A percentile compares a stretch with the other conserved stretches of the same genome.
These are phyloP conservation scores for Trichodelitschia bisporula DNA, from an alignment of 495 filamentous ascomycete genomes.

Conservation along the genomic window DNA sequence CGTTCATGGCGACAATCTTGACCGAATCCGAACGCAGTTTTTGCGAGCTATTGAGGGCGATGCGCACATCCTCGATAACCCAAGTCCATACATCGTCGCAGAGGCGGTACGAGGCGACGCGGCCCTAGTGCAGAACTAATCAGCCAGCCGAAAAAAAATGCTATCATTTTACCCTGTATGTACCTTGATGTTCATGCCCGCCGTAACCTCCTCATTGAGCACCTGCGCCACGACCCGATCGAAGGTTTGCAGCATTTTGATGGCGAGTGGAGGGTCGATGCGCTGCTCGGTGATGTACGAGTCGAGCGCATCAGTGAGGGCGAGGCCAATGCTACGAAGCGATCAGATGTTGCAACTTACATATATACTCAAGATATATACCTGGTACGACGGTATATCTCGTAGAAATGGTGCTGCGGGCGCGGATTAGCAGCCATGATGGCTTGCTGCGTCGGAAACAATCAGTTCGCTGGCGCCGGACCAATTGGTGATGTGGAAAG, in stretches of 20 bases:
- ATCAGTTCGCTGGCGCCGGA: too few relatives aligned
- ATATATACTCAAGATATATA: too few relatives aligned
- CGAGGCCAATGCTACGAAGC: constrained; percentile 75
- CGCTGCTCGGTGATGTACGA: constrained; percentile 76
- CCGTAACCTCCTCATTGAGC: constrained; percentile 71
- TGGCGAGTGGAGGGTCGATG: constrained; percentile 91
- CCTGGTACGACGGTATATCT: too few relatives aligned
- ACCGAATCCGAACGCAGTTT: constrained; percentile 31
- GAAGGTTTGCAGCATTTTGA: constrained; percentile 89
- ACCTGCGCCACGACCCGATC: constrained; percentile 75
- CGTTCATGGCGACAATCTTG: constrained; percentile 93
- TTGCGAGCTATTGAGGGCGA: constrained; percentile 69
- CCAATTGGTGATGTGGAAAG: too few relatives aligned
- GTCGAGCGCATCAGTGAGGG: constrained; percentile 88
- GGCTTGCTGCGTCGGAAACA: too few relatives aligned
- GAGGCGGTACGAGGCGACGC: constrained; percentile 96
- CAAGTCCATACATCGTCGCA: constrained; percentile 99
- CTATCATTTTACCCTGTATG: too few relatives aligned
- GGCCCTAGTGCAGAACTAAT: too few relatives aligned
- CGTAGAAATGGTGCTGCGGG: too few relatives aligned
- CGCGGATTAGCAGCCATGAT: too few relatives aligned
- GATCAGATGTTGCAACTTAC: too few relatives aligned
- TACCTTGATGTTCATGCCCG: constrained; percentile 89
- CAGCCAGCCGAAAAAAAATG: too few relatives aligned
- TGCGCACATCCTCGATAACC: constrained; percentile 89